phyloP scores from a whole-genome alignment of 352 stramenopile species.

The Phytophthora citricola region DNA sequence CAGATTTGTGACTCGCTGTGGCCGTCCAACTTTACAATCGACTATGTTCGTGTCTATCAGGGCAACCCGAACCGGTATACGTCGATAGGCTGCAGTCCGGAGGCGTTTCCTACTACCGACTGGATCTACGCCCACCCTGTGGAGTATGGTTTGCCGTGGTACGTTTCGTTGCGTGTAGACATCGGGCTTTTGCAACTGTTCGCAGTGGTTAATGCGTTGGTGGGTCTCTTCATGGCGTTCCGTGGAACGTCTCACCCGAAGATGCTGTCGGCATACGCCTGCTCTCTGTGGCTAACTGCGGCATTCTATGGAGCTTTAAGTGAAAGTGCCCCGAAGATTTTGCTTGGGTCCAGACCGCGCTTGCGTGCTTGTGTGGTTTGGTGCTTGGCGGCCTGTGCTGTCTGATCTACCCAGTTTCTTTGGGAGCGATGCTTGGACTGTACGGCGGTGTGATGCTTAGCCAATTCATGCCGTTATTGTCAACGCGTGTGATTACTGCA shows the following conservation, averaged over 20 bases:
- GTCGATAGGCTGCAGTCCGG: constrained; percentile 93
- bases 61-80: constrained; percentile 90
- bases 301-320: constrained; percentile 78
- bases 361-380: constrained; percentile 74
- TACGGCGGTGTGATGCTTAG: constrained; percentile 66
- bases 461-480: constrained; percentile 74
- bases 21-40: constrained; percentile 94
- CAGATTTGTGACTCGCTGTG: constrained; percentile 95
- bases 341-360: constrained; percentile 68
- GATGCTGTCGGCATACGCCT: constrained; percentile 60
- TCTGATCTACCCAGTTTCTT: constrained; percentile 60
- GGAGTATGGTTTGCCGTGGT: constrained; percentile 86
- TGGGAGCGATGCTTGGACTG: constrained; percentile 73
- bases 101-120: constrained; percentile 87
- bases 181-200: constrained; percentile 53
- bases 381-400: constrained; percentile 77
- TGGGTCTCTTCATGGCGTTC: constrained; percentile 67
- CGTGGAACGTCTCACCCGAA: constrained; percentile 59
- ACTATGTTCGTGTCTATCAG: constrained; percentile 96
- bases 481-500: constrained; percentile 61
- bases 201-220: constrained; percentile 61
- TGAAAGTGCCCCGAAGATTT: constrained; percentile 53
- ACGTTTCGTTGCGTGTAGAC: constrained; percentile 70
- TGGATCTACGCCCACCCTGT: constrained; percentile 94
- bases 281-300: constrained; percentile 66